These are phyloP conservation scores for Allodekkera sacchari DNA, from an alignment of 805 yeast species.

Conservation along the genomic window DNA sequence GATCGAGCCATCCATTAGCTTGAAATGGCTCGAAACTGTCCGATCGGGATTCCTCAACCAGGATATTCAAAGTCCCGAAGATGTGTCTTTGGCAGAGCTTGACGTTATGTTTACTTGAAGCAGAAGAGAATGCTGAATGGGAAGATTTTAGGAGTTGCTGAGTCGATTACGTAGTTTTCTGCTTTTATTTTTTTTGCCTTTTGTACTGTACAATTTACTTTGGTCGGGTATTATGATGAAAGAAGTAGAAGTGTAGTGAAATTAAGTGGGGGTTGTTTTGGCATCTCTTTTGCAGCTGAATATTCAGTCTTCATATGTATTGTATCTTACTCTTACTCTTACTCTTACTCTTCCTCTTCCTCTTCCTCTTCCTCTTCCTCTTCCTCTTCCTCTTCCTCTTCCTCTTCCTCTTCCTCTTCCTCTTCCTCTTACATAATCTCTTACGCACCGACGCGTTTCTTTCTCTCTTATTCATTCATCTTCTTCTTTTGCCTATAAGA, in stretches of 20 bases:
- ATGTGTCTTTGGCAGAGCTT: slow-evolving; percentile 61
- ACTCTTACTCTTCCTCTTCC: neutral
- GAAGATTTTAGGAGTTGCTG: too few relatives aligned
- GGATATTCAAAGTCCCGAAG: slow-evolving; percentile 75
- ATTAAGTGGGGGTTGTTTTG: too few relatives aligned
- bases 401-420: neutral
- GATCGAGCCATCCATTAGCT: slow-evolving; percentile 32
- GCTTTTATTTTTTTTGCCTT: neutral
- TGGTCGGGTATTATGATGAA: too few relatives aligned
- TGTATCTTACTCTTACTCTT: neutral
- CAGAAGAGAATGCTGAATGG: too few relatives aligned
- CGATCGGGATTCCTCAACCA: slow-evolving; percentile 71
- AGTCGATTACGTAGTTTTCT: neutral
- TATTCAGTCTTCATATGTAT: neutral
- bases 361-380: neutral
- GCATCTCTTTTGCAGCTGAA: too few relatives aligned
- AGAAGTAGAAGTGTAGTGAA: neutral
- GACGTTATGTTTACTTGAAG: slow-evolving; percentile 37
- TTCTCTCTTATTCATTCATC: neutral
- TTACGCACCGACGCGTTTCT: neutral
- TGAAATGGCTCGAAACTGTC: slow-evolving; percentile 65
- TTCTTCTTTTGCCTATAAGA: neutral
- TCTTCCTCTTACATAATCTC: slow-evolving; percentile 1
- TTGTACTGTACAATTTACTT: too few relatives aligned
- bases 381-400: neutral